A percentile compares a stretch with the other conserved stretches of the same genome.
Evolutionary conservation across 345 rosid species (phyloP).

Genomic region (Clarkia xantiana): DNA sequence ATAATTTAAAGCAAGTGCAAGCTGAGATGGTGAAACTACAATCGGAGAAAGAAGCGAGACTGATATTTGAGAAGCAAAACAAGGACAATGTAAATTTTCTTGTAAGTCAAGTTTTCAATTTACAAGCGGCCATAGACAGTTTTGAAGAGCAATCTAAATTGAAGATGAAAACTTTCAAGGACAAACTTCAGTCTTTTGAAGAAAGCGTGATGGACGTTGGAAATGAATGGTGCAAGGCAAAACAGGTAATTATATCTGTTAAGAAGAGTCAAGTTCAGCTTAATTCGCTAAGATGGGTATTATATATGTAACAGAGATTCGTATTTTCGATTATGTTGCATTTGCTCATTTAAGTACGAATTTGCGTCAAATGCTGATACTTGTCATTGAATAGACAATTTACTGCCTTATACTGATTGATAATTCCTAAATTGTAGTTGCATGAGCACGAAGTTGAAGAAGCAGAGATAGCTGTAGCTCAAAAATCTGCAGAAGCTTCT

Average conservation of each 20-base stretch:
- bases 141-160: slow-evolving; percentile 39
- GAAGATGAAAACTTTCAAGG: slow-evolving; percentile 27
- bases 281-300: too few species aligned
- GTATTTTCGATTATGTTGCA: too few species aligned
- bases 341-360: too few species aligned
- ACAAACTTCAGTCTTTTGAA: slow-evolving; percentile 33
- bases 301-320: too few species aligned
- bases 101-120: slow-evolving; percentile 25
- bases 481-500: slow-evolving; percentile 53
- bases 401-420: too few species aligned
- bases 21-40: slow-evolving; percentile 47
- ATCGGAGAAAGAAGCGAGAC: slow-evolving; percentile 47
- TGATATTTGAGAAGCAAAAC: slow-evolving; percentile 37
- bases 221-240: slow-evolving; percentile 27
- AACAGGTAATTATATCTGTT: slow-evolving; percentile 29
- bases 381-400: too few species aligned
- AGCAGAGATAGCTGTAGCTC: slow-evolving; percentile 44
- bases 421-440: slow-evolving; percentile 27
- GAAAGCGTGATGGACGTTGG: slow-evolving; percentile 25
- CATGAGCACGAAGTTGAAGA: slow-evolving; percentile 66
- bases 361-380: too few species aligned
- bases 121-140: slow-evolving; percentile 30
- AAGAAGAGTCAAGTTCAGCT: too few species aligned
- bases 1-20: slow-evolving; percentile 56
- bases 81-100: slow-evolving; percentile 34